Percentiles rank a stretch among this genome's conserved stretches.
phyloP scores from a whole-genome alignment of 2,329 filamentous ascomycete genomes.

The Fusarium sp. region DNA sequence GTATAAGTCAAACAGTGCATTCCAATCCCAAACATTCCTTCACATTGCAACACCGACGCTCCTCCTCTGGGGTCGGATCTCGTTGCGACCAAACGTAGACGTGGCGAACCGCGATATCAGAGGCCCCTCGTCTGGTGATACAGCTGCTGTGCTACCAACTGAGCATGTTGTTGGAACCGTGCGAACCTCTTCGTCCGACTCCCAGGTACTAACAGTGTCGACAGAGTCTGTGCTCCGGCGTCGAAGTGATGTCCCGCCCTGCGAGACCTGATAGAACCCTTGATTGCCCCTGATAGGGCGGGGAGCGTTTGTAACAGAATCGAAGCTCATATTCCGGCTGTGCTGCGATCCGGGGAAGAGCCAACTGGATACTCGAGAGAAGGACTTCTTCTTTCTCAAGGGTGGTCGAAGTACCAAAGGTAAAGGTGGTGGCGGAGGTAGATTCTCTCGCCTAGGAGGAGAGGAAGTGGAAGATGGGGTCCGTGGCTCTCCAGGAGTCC shows the following conservation, averaged over 20 bases:
- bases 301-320: constrained; percentile 67
- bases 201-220: constrained; percentile 63
- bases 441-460: constrained; percentile 47
- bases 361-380: constrained; percentile 71
- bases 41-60: constrained; percentile 48
- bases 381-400: constrained; percentile 74
- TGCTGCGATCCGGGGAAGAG: constrained; percentile 59
- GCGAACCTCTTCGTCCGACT: constrained; percentile 57
- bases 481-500: constrained; percentile 47
- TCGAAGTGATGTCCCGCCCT: constrained; percentile 46
- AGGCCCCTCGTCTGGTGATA: constrained; percentile 52
- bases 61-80: constrained; percentile 27
- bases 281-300: constrained; percentile 62
- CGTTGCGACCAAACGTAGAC: constrained; percentile 47
- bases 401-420: constrained; percentile 70
- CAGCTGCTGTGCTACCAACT: constrained; percentile 57
- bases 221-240: constrained; percentile 58
- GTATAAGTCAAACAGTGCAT: constrained; percentile 30
- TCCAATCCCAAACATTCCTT: constrained; percentile 22
- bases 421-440: constrained; percentile 64
- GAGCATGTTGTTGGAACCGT: constrained; percentile 63
- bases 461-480: constrained; percentile 44
- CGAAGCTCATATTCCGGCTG: constrained; percentile 56
- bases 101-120: constrained; percentile 51
- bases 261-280: constrained; percentile 68